These are phyloP conservation scores for Xylaria palmicola DNA, from an alignment of 495 filamentous ascomycete species.

Conservation along the genomic window DNA sequence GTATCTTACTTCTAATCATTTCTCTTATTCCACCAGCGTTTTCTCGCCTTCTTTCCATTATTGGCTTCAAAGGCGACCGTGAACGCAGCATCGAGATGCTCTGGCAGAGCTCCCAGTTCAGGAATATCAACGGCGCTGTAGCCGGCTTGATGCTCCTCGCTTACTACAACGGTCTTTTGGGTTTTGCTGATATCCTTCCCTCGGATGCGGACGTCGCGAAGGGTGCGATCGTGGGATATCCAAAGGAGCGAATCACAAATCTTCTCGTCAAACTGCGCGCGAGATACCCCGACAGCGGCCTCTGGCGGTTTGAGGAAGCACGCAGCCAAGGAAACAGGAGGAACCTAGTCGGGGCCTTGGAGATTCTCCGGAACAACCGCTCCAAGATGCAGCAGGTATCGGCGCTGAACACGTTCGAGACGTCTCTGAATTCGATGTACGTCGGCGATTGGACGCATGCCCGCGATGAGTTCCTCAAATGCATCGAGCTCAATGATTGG, in stretches of 20 bases:
- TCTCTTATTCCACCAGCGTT: slow-evolving; percentile 92
- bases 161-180: slow-evolving; percentile 84
- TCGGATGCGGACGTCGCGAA: slow-evolving; percentile 49
- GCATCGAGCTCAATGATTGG: slow-evolving; percentile 87
- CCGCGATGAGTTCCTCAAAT: slow-evolving; percentile 71
- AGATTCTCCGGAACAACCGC: slow-evolving; percentile 55
- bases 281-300: slow-evolving; percentile 75
- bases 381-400: slow-evolving; percentile 84
- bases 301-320: slow-evolving; percentile 91
- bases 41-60: slow-evolving; percentile 75
- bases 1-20: slow-evolving; percentile 77
- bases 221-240: slow-evolving; percentile 64
- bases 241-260: slow-evolving; percentile 63
- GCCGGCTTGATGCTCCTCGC: slow-evolving; percentile 76
- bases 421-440: slow-evolving; percentile 76
- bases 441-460: slow-evolving; percentile 69
- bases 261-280: slow-evolving; percentile 71
- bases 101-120: slow-evolving; percentile 86
- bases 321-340: slow-evolving; percentile 70
- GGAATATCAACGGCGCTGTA: slow-evolving; percentile 89
- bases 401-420: slow-evolving; percentile 79
- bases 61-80: slow-evolving; percentile 90
- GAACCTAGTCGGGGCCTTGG: slow-evolving; percentile 65
- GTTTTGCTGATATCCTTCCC: slow-evolving; percentile 85
- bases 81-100: slow-evolving; percentile 80